Evolutionary conservation across 2,329 filamentous ascomycete species (phyloP), one percentile per base, ranked within the genome.

Genomic region (Tolypocladium album): DNA sequence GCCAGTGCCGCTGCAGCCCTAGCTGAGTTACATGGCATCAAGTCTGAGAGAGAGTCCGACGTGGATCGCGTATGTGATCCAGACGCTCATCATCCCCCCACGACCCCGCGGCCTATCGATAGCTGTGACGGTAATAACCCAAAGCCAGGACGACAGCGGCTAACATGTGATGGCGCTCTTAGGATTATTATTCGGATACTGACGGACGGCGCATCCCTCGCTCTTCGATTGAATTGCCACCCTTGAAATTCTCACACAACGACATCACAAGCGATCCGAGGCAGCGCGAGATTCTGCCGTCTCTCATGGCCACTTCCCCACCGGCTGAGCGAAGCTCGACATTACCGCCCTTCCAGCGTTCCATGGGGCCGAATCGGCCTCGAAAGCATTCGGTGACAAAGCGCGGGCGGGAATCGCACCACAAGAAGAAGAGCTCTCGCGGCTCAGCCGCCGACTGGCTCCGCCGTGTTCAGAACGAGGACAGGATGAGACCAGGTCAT

Each of bases 381-480:
- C 85, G 92, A 64, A 97, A 96, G 75, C 88, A 89, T 63, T 97
- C 92, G 1, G 84, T 96, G 62, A 88, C 88, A 9, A 92, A 95
- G 72, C 86, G 88, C 65, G 85, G 87, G 45, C 82, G 88, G 60
- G 87, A 89, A 67, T 79, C 83, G 52, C 89, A 89, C 69, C 92
- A 96, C 68, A 91, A 92, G 70, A 88, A 90, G 68, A 88, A 86
- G 67, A 88, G 84, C 67, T 95, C 91, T 0, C 77, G 79, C 57
- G 83, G 82, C 34, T 88, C 87, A 62, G 88, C 90, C 58, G 85
- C 87, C 56, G 84, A 86, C 59, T 88, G 89, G 76, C 73, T 84
- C 53, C 79, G 80, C 38, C 76, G 81, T 52, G 79, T 84, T 27
- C 82, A 84, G 64, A 83, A 84, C 63, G 81, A 84, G 55, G 81